phyloP scores from a whole-genome alignment of 2,329 filamentous ascomycete genomes.

The Scleromitrula shiraiana region DNA sequence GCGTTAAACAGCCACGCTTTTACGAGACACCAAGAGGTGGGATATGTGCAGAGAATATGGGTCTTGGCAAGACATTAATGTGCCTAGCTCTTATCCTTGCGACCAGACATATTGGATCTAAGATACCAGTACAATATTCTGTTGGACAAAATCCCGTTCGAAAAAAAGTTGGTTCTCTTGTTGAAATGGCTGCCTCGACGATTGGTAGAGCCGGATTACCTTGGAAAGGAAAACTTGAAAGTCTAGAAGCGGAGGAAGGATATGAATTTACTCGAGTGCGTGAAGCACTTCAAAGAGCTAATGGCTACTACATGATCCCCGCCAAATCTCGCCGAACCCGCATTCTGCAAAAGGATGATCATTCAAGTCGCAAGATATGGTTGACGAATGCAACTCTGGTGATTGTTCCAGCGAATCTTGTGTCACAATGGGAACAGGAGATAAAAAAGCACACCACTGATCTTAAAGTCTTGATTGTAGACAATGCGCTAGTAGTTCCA shows the following conservation, averaged over 20 bases:
- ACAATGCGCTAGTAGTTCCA: conserved; percentile 47
- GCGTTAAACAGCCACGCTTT: conserved; percentile 57
- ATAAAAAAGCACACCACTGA: conserved; percentile 67
- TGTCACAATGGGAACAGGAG: conserved; percentile 77
- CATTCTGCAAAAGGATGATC: conserved; percentile 30
- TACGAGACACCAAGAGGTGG: conserved; percentile 73
- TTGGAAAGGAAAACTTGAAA: conserved; percentile 59
- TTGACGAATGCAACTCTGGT: conserved; percentile 66
- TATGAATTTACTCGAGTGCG: background rate
- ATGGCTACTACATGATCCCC: conserved; percentile 48
- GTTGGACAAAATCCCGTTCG: conserved; percentile 32
- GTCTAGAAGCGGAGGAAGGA: conserved; percentile 16
- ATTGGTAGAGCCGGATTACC: conserved; percentile 60
- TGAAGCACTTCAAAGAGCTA: conserved; percentile 49
- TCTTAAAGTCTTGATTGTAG: conserved; percentile 57
- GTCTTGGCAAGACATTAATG: conserved; percentile 80
- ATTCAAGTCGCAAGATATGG: conserved; percentile 43
- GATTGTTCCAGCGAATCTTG: conserved; percentile 73
- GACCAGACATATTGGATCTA: conserved; percentile 60
- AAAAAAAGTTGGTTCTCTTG: conserved; percentile 50
- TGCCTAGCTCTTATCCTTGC: conserved; percentile 70
- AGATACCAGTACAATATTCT: conserved; percentile 55
- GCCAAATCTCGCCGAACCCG: conserved; percentile 35
- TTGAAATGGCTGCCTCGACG: conserved; percentile 67
- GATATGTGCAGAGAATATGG: conserved; percentile 75